Conservation (phyloP, 768 basidiomycete species). For the Xerocomellus amylosporus region DNA sequence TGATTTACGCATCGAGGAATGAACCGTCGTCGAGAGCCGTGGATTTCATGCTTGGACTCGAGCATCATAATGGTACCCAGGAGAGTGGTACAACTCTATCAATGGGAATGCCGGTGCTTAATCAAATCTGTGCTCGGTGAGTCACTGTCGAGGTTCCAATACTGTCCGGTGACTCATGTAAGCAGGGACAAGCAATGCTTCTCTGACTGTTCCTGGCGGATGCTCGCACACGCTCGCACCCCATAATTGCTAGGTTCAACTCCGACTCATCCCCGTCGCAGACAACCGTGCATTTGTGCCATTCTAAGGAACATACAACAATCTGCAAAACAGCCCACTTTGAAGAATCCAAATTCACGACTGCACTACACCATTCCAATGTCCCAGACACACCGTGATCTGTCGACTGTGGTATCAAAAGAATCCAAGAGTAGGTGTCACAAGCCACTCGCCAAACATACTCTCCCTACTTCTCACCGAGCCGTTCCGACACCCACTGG, state of each 20-base stretch:
- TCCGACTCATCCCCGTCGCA: constrained; percentile 13
- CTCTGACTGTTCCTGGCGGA: constrained; percentile 3
- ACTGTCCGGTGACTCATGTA: constrained; percentile 9
- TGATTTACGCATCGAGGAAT: constrained; percentile 7
- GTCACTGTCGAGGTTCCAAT: constrained; percentile 14
- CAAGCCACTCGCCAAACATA: constrained; percentile 1
- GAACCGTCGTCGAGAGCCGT: constrained; percentile 3
- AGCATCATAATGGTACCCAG: background rate
- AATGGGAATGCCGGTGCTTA: background rate
- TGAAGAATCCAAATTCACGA: constrained; percentile 25
- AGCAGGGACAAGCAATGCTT: background rate
- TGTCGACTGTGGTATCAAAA: constrained; percentile 24
- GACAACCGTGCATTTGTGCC: constrained; percentile 4
- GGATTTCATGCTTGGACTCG: constrained; percentile 3
- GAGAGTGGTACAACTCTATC: constrained; percentile 6
- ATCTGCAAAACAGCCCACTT: constrained; percentile 13
- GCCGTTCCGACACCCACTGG: constrained; percentile 30
- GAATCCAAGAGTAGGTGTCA: constrained; percentile 8
- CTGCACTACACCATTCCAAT: constrained; percentile 9
- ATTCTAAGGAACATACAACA: constrained; percentile 11
- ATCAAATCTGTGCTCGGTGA: constrained; percentile 13
- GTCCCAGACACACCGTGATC: constrained; percentile 22
- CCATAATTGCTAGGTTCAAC: constrained; percentile 24
- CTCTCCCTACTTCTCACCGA: constrained; percentile 24
- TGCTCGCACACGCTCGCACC: background rate